Percentiles rank a stretch among this genome's conserved stretches.
phyloP scores from a whole-genome alignment of 1,284 basidiomycete species.

The Rugosomyces carneus region DNA sequence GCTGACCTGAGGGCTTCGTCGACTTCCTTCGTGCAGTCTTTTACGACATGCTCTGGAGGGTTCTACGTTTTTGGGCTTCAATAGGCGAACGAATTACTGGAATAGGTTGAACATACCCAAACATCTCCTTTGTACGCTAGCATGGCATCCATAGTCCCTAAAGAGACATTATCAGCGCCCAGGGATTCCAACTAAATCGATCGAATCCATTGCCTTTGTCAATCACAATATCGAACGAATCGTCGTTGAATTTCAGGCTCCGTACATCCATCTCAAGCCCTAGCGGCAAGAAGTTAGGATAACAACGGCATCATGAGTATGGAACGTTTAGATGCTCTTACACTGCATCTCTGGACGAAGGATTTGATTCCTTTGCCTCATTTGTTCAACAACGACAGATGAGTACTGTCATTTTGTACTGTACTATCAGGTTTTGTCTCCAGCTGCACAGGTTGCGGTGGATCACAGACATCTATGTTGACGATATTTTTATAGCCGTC shows the following conservation, averaged over 20 bases:
- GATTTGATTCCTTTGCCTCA: constrained; percentile 55
- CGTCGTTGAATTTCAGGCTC: constrained; percentile 58
- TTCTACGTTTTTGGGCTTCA: constrained; percentile 46
- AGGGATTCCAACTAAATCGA: neutral
- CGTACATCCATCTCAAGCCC: constrained; percentile 90
- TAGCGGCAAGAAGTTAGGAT: too few species aligned
- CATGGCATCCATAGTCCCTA: constrained; percentile 90
- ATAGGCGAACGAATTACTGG: neutral
- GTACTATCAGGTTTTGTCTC: neutral
- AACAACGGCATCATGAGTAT: too few species aligned
- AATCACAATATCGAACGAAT: constrained; percentile 78
- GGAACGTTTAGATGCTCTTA: constrained; percentile 29
- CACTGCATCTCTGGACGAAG: constrained; percentile 74
- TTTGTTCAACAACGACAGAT: constrained; percentile 72
- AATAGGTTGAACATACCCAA: constrained; percentile 58
- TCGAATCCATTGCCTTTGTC: constrained; percentile 62
- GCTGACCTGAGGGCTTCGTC: constrained; percentile 70
- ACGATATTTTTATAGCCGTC: constrained; percentile 83
- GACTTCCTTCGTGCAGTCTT: constrained; percentile 77
- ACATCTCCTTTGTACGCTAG: constrained; percentile 84
- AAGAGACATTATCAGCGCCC: neutral
- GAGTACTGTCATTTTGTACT: constrained; percentile 60
- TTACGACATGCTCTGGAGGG: constrained; percentile 71
- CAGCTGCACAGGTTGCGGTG: neutral
- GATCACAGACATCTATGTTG: constrained; percentile 69